phyloP scores from a whole-genome alignment of 257 asterid genomes.

The Capsicum baccatum region DNA sequence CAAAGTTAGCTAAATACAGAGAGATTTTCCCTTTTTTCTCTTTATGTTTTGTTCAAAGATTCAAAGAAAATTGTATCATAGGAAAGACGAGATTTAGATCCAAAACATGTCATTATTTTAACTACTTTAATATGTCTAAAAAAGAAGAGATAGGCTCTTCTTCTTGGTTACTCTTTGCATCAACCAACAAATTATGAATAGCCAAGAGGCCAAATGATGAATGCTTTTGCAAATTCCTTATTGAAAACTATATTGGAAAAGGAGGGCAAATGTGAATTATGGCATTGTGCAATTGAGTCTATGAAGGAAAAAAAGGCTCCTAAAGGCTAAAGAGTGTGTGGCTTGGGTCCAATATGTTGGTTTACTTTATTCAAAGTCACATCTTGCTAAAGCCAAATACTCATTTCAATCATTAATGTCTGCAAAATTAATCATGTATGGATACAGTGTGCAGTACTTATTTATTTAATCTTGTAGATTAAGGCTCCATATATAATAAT shows the following conservation, averaged over 20 bases:
- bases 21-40: background rate
- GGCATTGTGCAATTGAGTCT: slow-evolving; percentile 35
- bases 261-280: slow-evolving; percentile 25
- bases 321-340: background rate
- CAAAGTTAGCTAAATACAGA: background rate
- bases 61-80: background rate
- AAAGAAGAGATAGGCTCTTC: slow-evolving; percentile 38
- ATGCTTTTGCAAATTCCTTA: slow-evolving; percentile 34
- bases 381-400: slow-evolving; percentile 24
- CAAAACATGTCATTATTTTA: background rate
- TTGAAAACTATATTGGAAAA: background rate
- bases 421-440: slow-evolving; percentile 23
- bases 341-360: slow-evolving; percentile 44
- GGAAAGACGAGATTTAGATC: slow-evolving; percentile 36
- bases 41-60: slow-evolving; percentile 23
- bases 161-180: slow-evolving; percentile 38
- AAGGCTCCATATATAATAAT: slow-evolving; percentile 8
- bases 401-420: slow-evolving; percentile 26
- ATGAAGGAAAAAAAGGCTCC: slow-evolving; percentile 27
- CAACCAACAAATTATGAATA: slow-evolving; percentile 33
- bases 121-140: background rate
- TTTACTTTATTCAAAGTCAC: slow-evolving; percentile 32
- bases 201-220: slow-evolving; percentile 33
- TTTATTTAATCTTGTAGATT: slow-evolving; percentile 26
- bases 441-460: background rate